Evolutionary conservation across 2,329 filamentous ascomycete genomes (phyloP).

Genomic region (Botrytis sinoallii): DNA sequence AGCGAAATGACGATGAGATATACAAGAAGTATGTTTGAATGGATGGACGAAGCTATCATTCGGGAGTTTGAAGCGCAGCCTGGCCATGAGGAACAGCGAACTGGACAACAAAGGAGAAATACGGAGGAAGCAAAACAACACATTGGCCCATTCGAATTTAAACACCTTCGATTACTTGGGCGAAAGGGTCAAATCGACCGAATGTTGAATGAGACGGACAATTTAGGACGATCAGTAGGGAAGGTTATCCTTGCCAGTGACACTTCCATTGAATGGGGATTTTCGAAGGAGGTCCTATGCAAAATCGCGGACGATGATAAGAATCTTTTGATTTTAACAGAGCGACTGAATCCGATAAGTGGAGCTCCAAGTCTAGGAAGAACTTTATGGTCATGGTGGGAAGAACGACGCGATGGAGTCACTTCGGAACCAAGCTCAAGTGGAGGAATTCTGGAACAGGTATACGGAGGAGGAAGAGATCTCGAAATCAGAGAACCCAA

Average conservation of each 20-base stretch:
- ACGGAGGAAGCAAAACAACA: constrained; percentile 50
- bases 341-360: constrained; percentile 53
- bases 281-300: constrained; percentile 77
- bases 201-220: constrained; percentile 51
- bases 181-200: constrained; percentile 75
- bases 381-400: constrained; percentile 78
- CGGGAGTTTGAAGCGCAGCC: constrained; percentile 78
- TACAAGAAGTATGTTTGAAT: constrained; percentile 93
- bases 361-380: constrained; percentile 53
- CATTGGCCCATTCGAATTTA: constrained; percentile 83
- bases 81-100: constrained; percentile 33
- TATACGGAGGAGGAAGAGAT: constrained; percentile 61
- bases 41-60: constrained; percentile 97
- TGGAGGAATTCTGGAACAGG: constrained; percentile 61
- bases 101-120: constrained; percentile 43
- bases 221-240: constrained; percentile 45
- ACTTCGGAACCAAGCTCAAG: constrained; percentile 52
- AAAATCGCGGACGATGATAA: constrained; percentile 70
- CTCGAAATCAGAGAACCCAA: constrained; percentile 60
- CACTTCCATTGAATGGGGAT: constrained; percentile 88
- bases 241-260: constrained; percentile 90
- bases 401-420: constrained; percentile 62
- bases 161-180: constrained; percentile 78
- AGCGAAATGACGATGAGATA: constrained; percentile 87
- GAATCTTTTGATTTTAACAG: constrained; percentile 85